Base-by-base conservation (phyloP, 2,329 filamentous ascomycete species). In the Orbilia quercus region DNA sequence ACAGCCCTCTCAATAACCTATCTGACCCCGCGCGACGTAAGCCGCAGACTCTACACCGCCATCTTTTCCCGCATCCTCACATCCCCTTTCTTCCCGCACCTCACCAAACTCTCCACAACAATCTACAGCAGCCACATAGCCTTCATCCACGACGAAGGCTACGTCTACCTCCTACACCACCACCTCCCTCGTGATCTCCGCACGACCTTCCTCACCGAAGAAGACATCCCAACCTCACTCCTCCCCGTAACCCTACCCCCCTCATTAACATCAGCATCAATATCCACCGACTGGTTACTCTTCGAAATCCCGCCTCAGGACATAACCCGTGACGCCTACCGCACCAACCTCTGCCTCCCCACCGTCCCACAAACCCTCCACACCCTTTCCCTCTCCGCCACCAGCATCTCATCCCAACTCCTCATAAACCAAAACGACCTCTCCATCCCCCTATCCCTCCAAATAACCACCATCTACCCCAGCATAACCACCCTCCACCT, bases 41-140 rank as follows among this genome's bases (percentile, higher is more conserved):
- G 36, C 36, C 36, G 36, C 36, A 40, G 36, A 40, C 5, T 40
- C 36, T 40, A 40, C 36, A 40, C 36, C 36, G 36, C 36, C 12
- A 40, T 40, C 36, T 40, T 40, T 12, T 14, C 36, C 36, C 11
- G 14, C n/a, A 40, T 40, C 36, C 36, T 40, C n/a, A n/a, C n/a
- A n/a, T n/a, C 31, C 31, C 31, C 6, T 34, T 34, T 34, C 31
- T 34, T 6, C 12, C 31, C 6, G 12, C 6, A 34, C 31, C 12
- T 34, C 6, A 34, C 31, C 31, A 34, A 34, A 6, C 31, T 34
- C 12, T 14, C n/a, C 12, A 40, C 36, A 40, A 40, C 9, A 7
- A 5, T 12, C 36, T 31, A 31, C 4, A 31, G 28, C 6, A 40
- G 36, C 12, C 12, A n/a, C 11, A 40, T 12, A 6, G 36, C 12